phyloP scores from a whole-genome alignment of 2,329 filamentous ascomycete genomes.

The Monilinia vaccinii-corymbosi region DNA sequence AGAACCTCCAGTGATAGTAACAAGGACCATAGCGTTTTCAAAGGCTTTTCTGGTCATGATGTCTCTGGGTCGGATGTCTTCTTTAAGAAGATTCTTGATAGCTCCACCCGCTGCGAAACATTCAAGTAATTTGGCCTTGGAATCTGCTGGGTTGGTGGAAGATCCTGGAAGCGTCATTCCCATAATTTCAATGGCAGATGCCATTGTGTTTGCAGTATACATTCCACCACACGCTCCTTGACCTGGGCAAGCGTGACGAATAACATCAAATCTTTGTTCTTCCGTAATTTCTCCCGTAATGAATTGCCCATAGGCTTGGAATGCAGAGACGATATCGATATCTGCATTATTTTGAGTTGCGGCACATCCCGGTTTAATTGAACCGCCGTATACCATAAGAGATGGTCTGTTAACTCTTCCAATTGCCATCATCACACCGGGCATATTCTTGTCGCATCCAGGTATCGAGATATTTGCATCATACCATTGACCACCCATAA shows the following conservation, averaged over 20 bases:
- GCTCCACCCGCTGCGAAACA: slow-evolving; percentile 63
- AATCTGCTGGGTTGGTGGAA: slow-evolving; percentile 70
- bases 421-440: slow-evolving; percentile 86
- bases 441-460: slow-evolving; percentile 99
- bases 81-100: slow-evolving; percentile 63
- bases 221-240: slow-evolving; percentile 80
- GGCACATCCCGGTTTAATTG: slow-evolving; percentile 85
- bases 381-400: slow-evolving; percentile 96
- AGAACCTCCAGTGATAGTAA: slow-evolving; percentile 74
- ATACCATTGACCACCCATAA: slow-evolving; percentile 99
- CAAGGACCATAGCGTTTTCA: slow-evolving; percentile 76
- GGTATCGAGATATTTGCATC: slow-evolving; percentile 95
- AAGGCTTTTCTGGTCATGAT: slow-evolving; percentile 75
- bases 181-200: slow-evolving; percentile 63
- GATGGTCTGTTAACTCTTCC: slow-evolving; percentile 87
- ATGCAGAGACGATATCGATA: slow-evolving; percentile 93
- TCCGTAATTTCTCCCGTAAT: slow-evolving; percentile 86
- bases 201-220: slow-evolving; percentile 73
- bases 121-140: slow-evolving; percentile 61
- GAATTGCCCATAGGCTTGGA: slow-evolving; percentile 96
- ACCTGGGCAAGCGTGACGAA: slow-evolving; percentile 81
- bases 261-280: slow-evolving; percentile 87
- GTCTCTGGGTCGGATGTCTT: slow-evolving; percentile 69
- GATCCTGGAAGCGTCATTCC: slow-evolving; percentile 76
- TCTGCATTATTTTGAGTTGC: slow-evolving; percentile 60